phyloP scores from a whole-genome alignment of 208 protist genomes.

The Acanthamoeba healyi region DNA sequence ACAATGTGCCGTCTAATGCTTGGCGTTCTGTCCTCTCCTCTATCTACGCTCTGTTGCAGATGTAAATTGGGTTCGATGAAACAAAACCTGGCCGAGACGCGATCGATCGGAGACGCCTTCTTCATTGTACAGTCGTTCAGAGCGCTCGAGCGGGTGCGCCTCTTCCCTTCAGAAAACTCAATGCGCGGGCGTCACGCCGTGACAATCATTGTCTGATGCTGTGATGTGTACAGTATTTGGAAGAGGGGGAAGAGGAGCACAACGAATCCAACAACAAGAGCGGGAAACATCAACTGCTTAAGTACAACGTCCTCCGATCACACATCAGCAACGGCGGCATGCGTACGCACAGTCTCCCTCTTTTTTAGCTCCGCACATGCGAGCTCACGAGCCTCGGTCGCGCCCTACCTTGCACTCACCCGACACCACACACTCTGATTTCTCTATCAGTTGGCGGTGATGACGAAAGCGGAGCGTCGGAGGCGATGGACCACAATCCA shows the following conservation, averaged over 20 bases:
- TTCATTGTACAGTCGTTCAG: background rate
- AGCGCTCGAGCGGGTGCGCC: background rate
- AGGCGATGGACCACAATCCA: background rate
- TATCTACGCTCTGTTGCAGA: too few relatives aligned
- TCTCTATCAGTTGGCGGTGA: background rate
- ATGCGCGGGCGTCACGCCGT: too few relatives aligned
- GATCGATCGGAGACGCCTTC: constrained; percentile 21
- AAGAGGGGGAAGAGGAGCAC: constrained; percentile 16
- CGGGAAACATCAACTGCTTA: constrained; percentile 24
- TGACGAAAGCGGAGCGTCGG: background rate
- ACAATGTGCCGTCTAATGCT: too few relatives aligned
- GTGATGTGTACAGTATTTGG: background rate
- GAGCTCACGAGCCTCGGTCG: too few relatives aligned
- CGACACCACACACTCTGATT: too few relatives aligned
- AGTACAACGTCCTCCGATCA: constrained; percentile 47
- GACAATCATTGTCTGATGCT: background rate
- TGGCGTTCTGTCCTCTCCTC: too few relatives aligned
- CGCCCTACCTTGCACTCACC: too few relatives aligned
- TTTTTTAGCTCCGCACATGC: background rate
- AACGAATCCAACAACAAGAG: background rate
- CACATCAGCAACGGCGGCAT: constrained; percentile 9
- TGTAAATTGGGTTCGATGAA: constrained; percentile 57
- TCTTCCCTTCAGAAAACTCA: too few relatives aligned
- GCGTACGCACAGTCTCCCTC: background rate
- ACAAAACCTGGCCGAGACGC: constrained; percentile 25